phyloP scores from a whole-genome alignment of 2,329 filamentous ascomycete species.

The Hypoxylon sp. region DNA sequence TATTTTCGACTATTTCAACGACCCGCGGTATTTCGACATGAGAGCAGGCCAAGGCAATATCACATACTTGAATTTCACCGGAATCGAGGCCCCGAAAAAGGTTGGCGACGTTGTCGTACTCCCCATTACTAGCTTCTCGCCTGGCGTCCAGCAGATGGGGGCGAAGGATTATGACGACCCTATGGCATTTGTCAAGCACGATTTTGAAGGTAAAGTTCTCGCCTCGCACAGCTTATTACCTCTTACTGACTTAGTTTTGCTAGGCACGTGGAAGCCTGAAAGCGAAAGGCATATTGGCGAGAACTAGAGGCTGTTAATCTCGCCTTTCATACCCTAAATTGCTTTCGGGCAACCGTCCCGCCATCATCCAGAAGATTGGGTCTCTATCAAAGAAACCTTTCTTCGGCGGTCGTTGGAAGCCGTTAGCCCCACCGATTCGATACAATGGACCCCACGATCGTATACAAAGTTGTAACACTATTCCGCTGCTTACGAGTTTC shows the following conservation, averaged over 20 bases:
- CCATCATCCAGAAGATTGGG: conserved; percentile 2
- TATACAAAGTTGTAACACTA: conserved; percentile 34
- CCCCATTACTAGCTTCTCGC: conserved; percentile 97
- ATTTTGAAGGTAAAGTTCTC: conserved; percentile 84
- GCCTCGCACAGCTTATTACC: neutral
- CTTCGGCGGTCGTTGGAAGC: conserved; percentile 9
- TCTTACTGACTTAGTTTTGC: conserved; percentile 40
- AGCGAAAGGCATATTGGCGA: conserved; percentile 78
- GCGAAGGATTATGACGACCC: conserved; percentile 90
- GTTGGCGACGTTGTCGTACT: conserved; percentile 94
- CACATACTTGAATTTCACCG: conserved; percentile 90
- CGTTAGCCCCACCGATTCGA: conserved; percentile 2
- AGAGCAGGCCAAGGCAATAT: conserved; percentile 78
- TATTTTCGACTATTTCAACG: conserved; percentile 94
- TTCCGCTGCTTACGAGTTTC: conserved; percentile 37
- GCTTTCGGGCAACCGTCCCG: conserved; percentile 14
- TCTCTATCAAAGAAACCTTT: conserved; percentile 1
- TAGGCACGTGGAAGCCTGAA: conserved; percentile 84
- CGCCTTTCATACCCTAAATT: conserved; percentile 43
- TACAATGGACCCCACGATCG: conserved; percentile 16
- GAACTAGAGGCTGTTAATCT: conserved; percentile 48
- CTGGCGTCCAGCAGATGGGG: conserved; percentile 93
- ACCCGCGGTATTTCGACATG: conserved; percentile 89
- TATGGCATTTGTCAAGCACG: conserved; percentile 97
- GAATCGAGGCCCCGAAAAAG: conserved; percentile 85